phyloP scores from a whole-genome alignment of 352 stramenopile genomes.

The Phytophthora foliorum region DNA sequence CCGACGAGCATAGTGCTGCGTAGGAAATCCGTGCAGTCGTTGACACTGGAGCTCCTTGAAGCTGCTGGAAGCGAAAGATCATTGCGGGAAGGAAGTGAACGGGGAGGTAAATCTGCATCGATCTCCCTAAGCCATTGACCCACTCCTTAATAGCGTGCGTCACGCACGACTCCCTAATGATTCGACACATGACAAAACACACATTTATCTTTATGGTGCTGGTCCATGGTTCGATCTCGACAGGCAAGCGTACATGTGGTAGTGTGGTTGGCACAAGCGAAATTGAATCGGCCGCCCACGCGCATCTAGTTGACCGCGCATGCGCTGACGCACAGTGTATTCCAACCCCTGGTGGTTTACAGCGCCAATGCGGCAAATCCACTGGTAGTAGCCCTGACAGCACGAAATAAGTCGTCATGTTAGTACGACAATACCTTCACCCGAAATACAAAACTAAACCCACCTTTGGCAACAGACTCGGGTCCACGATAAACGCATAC shows the following conservation, averaged over 20 bases:
- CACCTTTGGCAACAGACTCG: slow-evolving; percentile 79
- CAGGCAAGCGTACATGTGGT: slow-evolving; percentile 70
- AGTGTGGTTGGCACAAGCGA: slow-evolving; percentile 85
- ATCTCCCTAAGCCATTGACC: slow-evolving; percentile 71
- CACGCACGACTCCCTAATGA: slow-evolving; percentile 80
- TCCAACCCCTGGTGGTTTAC: slow-evolving; percentile 82
- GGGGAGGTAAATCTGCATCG: slow-evolving; percentile 82
- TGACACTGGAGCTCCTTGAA: slow-evolving; percentile 58
- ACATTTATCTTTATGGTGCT: neutral
- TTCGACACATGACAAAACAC: neutral
- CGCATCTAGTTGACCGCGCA: slow-evolving; percentile 57
- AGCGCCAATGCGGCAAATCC: slow-evolving; percentile 78
- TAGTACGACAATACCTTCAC: neutral
- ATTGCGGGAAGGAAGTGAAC: slow-evolving; percentile 84
- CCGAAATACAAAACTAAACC: neutral
- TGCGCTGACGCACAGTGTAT: slow-evolving; percentile 70
- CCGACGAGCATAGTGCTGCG: slow-evolving; percentile 78
- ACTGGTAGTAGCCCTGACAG: slow-evolving; percentile 83
- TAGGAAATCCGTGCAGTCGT: slow-evolving; percentile 64
- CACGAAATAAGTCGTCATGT: neutral
- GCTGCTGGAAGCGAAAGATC: slow-evolving; percentile 77
- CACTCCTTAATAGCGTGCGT: slow-evolving; percentile 84
- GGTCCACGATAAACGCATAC: slow-evolving; percentile 81
- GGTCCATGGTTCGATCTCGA: neutral
- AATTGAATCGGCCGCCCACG: slow-evolving; percentile 58